Evolutionary conservation across 1,139 yeast genomes (phyloP), one percentile per base, ranked within the genome.

Genomic region (Taphrina communis): DNA sequence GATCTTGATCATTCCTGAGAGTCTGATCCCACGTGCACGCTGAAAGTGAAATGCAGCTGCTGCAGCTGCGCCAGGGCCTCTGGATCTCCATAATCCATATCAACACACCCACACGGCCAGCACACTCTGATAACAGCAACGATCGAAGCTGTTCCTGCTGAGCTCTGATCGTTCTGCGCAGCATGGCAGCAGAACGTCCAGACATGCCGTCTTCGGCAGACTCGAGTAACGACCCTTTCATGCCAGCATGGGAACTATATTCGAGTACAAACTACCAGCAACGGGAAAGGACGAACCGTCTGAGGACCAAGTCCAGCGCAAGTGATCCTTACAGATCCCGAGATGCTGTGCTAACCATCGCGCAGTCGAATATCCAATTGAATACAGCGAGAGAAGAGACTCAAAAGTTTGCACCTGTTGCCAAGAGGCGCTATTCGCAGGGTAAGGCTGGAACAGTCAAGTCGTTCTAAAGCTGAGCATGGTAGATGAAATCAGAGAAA

Each of bases 281-380:
- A 55, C 44, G 67, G 19, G 67, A 63, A 48, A 56, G 48, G 21
- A 63, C 67, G n/a, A 55, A 55, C 19, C 53, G 67, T 11, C 19
- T 55, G 46, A 41, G 67, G 48, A 63, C 67, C 2, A 25, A 50
- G 38, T 63, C 67, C 17, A 57, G 60, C n/a, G 67, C 55, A 55
- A 31, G 17, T 17, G 14, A 1, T 2, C 2, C 5, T 44, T n/a
- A 7, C 17, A 6, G 2, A n/a, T 4, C 6, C 1, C 4, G 8
- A 11, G 19, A 44, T 14, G 19, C 19, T 7, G 8, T 44, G n/a
- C 50, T 56, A 48, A 56, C 50, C 36, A 11, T 9, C 7, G 35
- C 8, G 9, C 36, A 56, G 62, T 58, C 62, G 4, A 58, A 58
- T 31, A 31, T 56, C 2, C 60, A 39, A 35, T 21, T 56, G 41